Conservation (phyloP, 306 rosid species). For the Fragaria vesca region DNA sequence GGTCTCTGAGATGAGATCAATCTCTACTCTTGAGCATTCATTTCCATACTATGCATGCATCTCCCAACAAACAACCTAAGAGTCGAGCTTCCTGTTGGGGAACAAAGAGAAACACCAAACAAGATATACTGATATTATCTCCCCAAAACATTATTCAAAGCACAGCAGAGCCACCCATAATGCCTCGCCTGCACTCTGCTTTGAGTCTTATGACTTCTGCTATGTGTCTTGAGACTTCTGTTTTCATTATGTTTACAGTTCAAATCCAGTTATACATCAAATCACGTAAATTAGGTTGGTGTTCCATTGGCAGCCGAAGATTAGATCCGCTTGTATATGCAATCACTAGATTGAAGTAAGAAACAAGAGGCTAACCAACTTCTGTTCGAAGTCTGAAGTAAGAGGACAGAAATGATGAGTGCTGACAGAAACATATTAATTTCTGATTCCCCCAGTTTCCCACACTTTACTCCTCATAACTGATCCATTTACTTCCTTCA, state of each 20-base stretch:
- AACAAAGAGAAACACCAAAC: neutral
- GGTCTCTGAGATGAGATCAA: slow-evolving; percentile 11
- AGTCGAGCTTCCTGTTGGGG: neutral
- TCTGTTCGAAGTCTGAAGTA: neutral
- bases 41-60: neutral
- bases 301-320: neutral
- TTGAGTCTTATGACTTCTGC: neutral
- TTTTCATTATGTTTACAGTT: neutral
- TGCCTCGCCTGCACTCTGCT: neutral
- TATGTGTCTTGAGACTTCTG: neutral
- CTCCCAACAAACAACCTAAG: slow-evolving; percentile 8
- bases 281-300: neutral
- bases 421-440: neutral
- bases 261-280: neutral
- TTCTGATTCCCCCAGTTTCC: neutral
- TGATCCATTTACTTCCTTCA: neutral
- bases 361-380: neutral
- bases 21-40: neutral
- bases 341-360: neutral
- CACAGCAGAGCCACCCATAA: slow-evolving; percentile 2
- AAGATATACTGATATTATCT: neutral
- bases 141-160: neutral
- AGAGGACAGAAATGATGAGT: neutral
- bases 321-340: neutral
- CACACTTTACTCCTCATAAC: neutral